Evolutionary conservation across 257 asterid genomes (phyloP).

Genomic region (Catharanthus roseus): DNA sequence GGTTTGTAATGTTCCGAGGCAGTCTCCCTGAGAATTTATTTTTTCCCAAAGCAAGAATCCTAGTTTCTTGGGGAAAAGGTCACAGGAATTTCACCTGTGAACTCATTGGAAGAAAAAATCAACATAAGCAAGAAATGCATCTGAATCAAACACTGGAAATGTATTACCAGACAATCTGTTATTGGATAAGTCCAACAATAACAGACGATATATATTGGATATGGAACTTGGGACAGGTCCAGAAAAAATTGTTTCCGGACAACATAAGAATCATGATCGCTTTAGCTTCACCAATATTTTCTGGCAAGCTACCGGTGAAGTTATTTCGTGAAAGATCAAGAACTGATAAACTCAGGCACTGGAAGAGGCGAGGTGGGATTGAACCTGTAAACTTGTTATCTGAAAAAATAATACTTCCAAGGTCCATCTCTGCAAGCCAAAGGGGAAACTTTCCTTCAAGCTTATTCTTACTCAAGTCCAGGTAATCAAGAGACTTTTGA

Average conservation of each 20-base stretch:
- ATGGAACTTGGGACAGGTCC: constrained; percentile 27
- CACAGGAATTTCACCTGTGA: constrained; percentile 28
- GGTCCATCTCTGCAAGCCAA: constrained; percentile 31
- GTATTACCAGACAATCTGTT: constrained; percentile 28
- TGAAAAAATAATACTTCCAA: constrained; percentile 24
- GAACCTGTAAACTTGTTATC: constrained; percentile 30
- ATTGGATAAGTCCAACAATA: constrained; percentile 26
- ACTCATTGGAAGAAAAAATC: constrained; percentile 27
- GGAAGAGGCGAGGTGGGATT: constrained; percentile 25
- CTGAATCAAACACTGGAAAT: constrained; percentile 24
- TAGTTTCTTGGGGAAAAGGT: constrained; percentile 18
- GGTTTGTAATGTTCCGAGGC: constrained; percentile 23
- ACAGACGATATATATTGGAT: constrained; percentile 21
- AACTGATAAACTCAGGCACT: constrained; percentile 20
- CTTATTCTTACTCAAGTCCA: constrained; percentile 31
- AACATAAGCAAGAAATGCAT: constrained; percentile 21
- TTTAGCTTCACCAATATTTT: constrained; percentile 27
- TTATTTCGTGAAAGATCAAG: constrained; percentile 29
- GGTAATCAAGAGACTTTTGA: constrained; percentile 18
- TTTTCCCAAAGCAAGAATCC: constrained; percentile 24
- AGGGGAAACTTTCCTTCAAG: constrained; percentile 23
- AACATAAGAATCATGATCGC: constrained; percentile 23
- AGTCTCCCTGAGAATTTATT: constrained; percentile 26
- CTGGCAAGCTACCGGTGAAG: constrained; percentile 21
- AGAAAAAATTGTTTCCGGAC: constrained; percentile 26